Conservation (phyloP, 495 filamentous ascomycete genomes). For the Bryoglossum gracile region DNA sequence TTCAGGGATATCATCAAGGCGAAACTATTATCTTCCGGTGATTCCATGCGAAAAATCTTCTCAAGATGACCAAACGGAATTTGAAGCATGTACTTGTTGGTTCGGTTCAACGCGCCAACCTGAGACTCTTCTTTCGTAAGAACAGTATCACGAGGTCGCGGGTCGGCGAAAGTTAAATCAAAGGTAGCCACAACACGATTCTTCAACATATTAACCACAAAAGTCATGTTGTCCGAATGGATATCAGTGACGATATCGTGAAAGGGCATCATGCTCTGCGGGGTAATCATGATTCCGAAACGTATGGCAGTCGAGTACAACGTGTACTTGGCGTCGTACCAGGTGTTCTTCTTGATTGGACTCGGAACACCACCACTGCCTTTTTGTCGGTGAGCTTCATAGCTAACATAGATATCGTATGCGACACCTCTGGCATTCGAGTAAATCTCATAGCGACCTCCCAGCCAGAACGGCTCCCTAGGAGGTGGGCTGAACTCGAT, state of each 20-base stretch:
- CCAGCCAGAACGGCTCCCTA: conserved; percentile 25
- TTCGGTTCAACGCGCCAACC: conserved; percentile 21
- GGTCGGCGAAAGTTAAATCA: conserved; percentile 31
- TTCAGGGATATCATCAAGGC: conserved; percentile 52
- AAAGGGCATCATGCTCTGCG: conserved; percentile 43
- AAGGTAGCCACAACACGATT: conserved; percentile 40
- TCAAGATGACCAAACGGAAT: conserved; percentile 60
- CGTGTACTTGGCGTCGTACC: conserved; percentile 16
- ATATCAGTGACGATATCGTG: conserved; percentile 22
- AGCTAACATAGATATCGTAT: background rate
- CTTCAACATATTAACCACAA: conserved; percentile 38
- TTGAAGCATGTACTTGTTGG: conserved; percentile 38
- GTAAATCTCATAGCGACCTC: background rate
- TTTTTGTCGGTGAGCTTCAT: background rate
- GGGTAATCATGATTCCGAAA: conserved; percentile 47
- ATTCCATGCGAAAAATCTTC: conserved; percentile 42
- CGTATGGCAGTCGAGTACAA: conserved; percentile 32
- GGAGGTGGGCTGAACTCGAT: conserved; percentile 28
- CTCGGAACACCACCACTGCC: conserved; percentile 11
- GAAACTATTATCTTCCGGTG: conserved; percentile 26
- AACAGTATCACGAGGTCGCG: conserved; percentile 21
- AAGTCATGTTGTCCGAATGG: conserved; percentile 4
- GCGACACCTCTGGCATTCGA: background rate
- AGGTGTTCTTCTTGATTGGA: conserved; percentile 9
- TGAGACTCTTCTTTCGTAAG: background rate